phyloP scores from a whole-genome alignment of 805 yeast species.

The Saccharomycopsis javanensis region DNA sequence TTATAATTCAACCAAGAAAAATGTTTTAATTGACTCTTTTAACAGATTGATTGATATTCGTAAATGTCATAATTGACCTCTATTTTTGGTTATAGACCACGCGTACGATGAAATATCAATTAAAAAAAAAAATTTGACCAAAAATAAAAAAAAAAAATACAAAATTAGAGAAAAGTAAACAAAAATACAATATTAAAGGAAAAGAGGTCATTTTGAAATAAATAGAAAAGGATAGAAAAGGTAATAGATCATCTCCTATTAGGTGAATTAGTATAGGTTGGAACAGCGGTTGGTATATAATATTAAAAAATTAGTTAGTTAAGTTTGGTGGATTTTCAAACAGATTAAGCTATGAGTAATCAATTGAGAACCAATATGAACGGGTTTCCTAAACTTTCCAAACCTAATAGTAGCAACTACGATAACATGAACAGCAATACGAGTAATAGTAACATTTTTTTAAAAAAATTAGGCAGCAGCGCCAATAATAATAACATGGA shows the following conservation, averaged over 20 bases:
- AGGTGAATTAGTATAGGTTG: not conserved
- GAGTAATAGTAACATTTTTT: not conserved
- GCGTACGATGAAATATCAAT: not conserved
- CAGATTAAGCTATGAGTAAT: not conserved
- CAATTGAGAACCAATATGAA: not conserved
- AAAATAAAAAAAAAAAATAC: not conserved
- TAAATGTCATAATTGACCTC: not conserved
- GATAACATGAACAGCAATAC: not conserved
- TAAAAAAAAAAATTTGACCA: not conserved
- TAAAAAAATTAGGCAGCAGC: not conserved
- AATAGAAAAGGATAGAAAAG: not conserved
- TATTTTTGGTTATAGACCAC: not conserved
- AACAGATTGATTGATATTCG: not conserved
- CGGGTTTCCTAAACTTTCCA: not conserved
- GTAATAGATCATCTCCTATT: too few species aligned
- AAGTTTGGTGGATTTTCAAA: too few species aligned
- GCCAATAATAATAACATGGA: not conserved
- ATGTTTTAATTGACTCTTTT: too few species aligned
- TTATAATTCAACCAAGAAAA: too few species aligned
- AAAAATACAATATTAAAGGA: too few species aligned
- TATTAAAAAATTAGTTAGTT: too few species aligned
- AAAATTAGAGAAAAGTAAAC: not conserved
- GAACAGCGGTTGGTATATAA: not conserved
- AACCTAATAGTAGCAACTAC: not conserved
- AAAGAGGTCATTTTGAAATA: not conserved